These are phyloP conservation scores for Capsicum rhomboideum DNA, from an alignment of 257 asterid genomes.

Conservation along the genomic window DNA sequence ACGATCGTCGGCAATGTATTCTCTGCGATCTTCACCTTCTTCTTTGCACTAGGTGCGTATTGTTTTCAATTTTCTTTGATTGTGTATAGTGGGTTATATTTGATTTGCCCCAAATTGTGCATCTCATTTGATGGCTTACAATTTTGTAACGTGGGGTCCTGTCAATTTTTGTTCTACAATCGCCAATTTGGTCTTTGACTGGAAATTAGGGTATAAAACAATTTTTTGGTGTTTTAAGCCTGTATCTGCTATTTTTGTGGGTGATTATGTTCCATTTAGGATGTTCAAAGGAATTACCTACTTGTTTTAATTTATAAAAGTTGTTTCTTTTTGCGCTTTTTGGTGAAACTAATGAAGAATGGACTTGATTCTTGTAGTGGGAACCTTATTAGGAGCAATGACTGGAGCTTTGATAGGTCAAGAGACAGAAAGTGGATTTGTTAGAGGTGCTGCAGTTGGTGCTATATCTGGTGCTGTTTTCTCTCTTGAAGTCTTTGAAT, in stretches of 20 bases:
- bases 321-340: background rate
- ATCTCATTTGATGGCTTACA: background rate
- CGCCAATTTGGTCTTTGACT: background rate
- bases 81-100: background rate
- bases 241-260: background rate
- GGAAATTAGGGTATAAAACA: background rate
- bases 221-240: background rate
- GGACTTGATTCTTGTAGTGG: constrained; percentile 46
- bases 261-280: background rate
- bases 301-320: background rate
- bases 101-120: background rate
- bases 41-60: constrained; percentile 76
- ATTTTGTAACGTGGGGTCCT: background rate
- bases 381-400: constrained; percentile 89
- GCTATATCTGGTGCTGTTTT: constrained; percentile 99
- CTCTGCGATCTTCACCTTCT: constrained; percentile 82
- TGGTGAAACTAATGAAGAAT: background rate
- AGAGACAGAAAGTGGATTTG: constrained; percentile 94
- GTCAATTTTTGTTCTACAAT: background rate
- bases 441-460: constrained; percentile 96
- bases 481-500: constrained; percentile 94
- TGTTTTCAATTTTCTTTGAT: background rate
- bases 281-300: background rate
- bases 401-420: constrained; percentile 97
- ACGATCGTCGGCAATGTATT: constrained; percentile 72